Conservation (phyloP, 805 yeast genomes). For the Candida chauliodis region DNA sequence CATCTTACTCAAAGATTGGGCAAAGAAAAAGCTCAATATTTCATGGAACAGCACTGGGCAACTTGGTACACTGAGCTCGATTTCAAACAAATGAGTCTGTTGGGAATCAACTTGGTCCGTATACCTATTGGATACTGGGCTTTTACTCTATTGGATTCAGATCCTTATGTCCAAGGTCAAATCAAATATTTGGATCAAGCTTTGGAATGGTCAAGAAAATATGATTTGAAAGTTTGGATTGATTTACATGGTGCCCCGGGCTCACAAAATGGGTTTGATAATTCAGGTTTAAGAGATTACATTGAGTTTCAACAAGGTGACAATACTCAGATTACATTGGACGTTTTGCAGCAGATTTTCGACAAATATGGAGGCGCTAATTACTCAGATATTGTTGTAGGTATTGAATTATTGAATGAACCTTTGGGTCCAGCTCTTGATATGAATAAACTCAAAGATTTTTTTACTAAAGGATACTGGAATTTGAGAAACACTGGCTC, state of each 20-base stretch:
- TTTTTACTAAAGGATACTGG: conserved; percentile 60
- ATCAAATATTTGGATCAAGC: conserved; percentile 70
- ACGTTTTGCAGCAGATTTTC: conserved; percentile 53
- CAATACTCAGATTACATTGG: conserved; percentile 51
- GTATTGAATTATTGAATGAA: conserved; percentile 84
- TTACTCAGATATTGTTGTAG: conserved; percentile 71
- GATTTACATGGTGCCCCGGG: conserved; percentile 98
- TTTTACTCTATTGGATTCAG: conserved; percentile 53
- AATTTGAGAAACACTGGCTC: conserved; percentile 53
- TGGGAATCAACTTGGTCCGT: conserved; percentile 80
- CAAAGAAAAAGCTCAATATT: conserved; percentile 45
- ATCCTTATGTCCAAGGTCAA: conserved; percentile 89
- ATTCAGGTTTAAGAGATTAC: conserved; percentile 77
- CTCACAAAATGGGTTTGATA: conserved; percentile 93
- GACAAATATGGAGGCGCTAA: conserved; percentile 59
- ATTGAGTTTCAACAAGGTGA: conserved; percentile 53
- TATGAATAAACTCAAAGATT: conserved; percentile 54
- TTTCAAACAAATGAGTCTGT: conserved; percentile 51
- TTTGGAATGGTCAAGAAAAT: conserved; percentile 63
- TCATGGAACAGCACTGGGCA: conserved; percentile 71
- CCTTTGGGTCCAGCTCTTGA: conserved; percentile 75
- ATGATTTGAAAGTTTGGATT: conserved; percentile 75
- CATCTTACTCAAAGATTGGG: conserved; percentile 64
- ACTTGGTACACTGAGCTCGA: conserved; percentile 75
- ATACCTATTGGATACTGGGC: conserved; percentile 98